Conservation (phyloP, 2,329 filamentous ascomycete species). For the Colletotrichum kahawae region DNA sequence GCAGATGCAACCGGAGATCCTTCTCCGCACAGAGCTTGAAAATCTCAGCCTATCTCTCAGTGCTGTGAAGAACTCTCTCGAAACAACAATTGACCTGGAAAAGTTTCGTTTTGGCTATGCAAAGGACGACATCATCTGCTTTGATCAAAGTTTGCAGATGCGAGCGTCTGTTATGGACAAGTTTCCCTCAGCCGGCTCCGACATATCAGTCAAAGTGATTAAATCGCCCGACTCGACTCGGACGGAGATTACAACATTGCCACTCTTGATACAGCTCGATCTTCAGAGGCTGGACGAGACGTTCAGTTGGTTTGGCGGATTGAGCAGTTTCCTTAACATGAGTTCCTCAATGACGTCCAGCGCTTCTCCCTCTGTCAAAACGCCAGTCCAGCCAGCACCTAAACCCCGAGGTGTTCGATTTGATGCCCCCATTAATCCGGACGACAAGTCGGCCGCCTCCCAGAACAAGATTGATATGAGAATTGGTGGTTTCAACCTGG, state of each 20-base stretch:
- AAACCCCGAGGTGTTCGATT: constrained; percentile 65
- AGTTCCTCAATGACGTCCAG: constrained; percentile 83
- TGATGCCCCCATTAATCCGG: constrained; percentile 55
- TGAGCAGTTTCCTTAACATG: constrained; percentile 90
- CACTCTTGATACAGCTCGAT: constrained; percentile 78
- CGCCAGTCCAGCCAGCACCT: constrained; percentile 39
- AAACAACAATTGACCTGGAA: constrained; percentile 52
- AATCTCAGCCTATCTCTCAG: constrained; percentile 43
- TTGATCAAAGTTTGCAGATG: constrained; percentile 63
- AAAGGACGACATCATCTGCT: constrained; percentile 67
- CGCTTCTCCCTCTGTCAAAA: constrained; percentile 53
- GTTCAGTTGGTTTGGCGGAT: constrained; percentile 85
- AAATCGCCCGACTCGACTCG: constrained; percentile 49
- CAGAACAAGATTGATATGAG: constrained; percentile 77
- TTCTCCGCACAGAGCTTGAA: constrained; percentile 55
- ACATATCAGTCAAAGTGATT: constrained; percentile 59
- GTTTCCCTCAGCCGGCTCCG: constrained; percentile 61
- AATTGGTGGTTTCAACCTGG: constrained; percentile 76
- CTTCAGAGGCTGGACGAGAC: constrained; percentile 84
- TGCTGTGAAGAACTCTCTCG: constrained; percentile 28
- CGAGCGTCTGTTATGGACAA: constrained; percentile 64
- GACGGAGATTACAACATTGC: constrained; percentile 76
- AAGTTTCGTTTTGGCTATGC: constrained; percentile 68
- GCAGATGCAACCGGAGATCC: constrained; percentile 52
- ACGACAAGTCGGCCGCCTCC: constrained; percentile 50